Conservation (phyloP, 306 rosid species). For the Crotalaria pallida region DNA sequence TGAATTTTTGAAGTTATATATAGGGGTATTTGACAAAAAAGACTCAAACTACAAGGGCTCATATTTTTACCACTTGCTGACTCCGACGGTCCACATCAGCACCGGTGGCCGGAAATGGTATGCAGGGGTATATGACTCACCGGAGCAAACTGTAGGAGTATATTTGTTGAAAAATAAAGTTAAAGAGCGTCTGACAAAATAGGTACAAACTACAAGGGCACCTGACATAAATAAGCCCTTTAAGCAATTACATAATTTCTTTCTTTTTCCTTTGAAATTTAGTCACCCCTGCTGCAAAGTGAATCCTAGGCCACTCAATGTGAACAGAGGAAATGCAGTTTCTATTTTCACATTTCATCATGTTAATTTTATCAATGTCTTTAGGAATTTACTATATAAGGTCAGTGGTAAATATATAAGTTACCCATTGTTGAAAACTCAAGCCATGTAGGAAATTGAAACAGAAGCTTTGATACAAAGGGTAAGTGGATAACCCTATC, state of each 20-base stretch:
- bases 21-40: no score
- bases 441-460: not conserved
- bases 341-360: not conserved
- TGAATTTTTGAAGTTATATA: no score
- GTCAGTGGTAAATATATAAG: not conserved
- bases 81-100: no score
- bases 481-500: slow-evolving; percentile 5
- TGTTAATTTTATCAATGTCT: not conserved
- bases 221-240: no score
- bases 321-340: not conserved
- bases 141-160: no score
- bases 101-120: no score
- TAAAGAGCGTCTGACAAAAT: no score
- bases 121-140: no score
- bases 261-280: not conserved
- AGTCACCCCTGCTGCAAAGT: not conserved
- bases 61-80: no score
- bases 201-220: no score
- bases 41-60: no score
- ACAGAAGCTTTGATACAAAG: not conserved
- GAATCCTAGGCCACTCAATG: not conserved
- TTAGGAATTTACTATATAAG: not conserved
- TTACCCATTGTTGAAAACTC: not conserved
- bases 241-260: slow-evolving; percentile 5
- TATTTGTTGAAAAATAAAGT: no score